Percentiles rank a stretch among this genome's conserved stretches.
These are phyloP conservation scores for Colletotrichum tamarilloi DNA, from an alignment of 2,329 filamentous ascomycete species.

Conservation along the genomic window DNA sequence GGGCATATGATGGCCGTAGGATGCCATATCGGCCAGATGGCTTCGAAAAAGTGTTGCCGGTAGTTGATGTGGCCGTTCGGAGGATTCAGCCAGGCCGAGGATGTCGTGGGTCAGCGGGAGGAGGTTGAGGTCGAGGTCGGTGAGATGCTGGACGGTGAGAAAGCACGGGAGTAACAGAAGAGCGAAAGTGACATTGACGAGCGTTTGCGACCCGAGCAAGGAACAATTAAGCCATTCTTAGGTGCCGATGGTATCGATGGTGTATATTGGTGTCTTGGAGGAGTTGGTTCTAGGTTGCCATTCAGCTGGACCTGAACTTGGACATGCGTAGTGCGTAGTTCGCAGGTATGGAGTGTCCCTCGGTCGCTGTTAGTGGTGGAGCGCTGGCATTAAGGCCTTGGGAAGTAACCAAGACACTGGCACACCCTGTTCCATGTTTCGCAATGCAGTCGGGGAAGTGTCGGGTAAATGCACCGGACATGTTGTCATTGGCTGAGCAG, in stretches of 20 bases:
- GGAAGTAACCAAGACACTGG: conserved; percentile 33
- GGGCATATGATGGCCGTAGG: conserved; percentile 35
- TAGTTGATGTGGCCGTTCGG: conserved; percentile 7
- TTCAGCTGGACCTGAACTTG: conserved; percentile 29
- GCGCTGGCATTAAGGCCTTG: conserved; percentile 29
- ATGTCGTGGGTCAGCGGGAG: conserved; percentile 15
- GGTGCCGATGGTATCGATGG: conserved; percentile 12
- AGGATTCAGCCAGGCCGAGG: conserved; percentile 6
- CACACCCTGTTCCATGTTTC: conserved; percentile 34
- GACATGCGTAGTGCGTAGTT: conserved; percentile 12
- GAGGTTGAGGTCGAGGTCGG: conserved; percentile 11
- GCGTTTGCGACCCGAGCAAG: conserved; percentile 29
- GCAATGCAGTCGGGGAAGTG: conserved; percentile 34
- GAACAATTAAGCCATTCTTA: conserved; percentile 30
- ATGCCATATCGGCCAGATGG: conserved; percentile 22
- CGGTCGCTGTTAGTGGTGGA: conserved; percentile 34
- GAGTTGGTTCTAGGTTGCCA: conserved; percentile 29
- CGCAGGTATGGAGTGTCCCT: conserved; percentile 26
- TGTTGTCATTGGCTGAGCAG: conserved; percentile 10
- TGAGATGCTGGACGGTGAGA: conserved; percentile 14
- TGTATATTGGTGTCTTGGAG: conserved; percentile 25
- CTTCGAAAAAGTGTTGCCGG: conserved; percentile 7
- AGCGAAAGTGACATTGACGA: conserved; percentile 26
- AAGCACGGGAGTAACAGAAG: conserved; percentile 1
- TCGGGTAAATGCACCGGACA: conserved; percentile 27